Conservation (phyloP, 148 eudicot genomes). For the Vaccinium vitisidaea region DNA sequence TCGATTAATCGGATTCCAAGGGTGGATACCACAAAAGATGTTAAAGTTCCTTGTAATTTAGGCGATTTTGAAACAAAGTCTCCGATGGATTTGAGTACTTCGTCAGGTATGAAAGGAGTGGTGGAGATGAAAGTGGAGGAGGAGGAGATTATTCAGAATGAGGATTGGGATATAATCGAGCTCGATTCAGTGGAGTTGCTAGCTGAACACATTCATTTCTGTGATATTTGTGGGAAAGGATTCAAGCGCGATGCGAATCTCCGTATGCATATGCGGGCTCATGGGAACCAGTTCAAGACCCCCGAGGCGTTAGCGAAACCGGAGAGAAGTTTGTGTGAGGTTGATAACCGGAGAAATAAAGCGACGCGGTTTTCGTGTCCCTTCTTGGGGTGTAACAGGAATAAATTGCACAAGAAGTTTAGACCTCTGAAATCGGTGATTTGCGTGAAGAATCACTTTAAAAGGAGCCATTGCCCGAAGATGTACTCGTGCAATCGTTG, state of each 20-base stretch:
- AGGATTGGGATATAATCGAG: conserved; percentile 53
- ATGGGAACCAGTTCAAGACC: conserved; percentile 59
- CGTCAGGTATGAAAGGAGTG: background rate
- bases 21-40: background rate
- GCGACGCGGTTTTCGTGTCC: conserved; percentile 71
- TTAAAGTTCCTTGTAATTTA: background rate
- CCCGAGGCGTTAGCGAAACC: conserved; percentile 57
- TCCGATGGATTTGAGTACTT: background rate
- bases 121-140: conserved; percentile 24
- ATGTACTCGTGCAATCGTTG: conserved; percentile 60
- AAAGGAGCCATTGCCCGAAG: conserved; percentile 82
- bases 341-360: conserved; percentile 12
- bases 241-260: conserved; percentile 71
- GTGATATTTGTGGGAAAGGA: conserved; percentile 70
- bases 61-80: background rate
- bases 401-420: conserved; percentile 50
- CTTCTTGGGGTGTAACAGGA: conserved; percentile 58
- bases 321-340: conserved; percentile 11
- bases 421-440: conserved; percentile 61
- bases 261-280: conserved; percentile 76
- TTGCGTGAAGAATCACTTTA: conserved; percentile 86
- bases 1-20: background rate
- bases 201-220: conserved; percentile 73
- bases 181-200: conserved; percentile 64
- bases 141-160: conserved; percentile 8